Conservation (phyloP, 202 grass and related monocot species). For the Musa balbisiana region DNA sequence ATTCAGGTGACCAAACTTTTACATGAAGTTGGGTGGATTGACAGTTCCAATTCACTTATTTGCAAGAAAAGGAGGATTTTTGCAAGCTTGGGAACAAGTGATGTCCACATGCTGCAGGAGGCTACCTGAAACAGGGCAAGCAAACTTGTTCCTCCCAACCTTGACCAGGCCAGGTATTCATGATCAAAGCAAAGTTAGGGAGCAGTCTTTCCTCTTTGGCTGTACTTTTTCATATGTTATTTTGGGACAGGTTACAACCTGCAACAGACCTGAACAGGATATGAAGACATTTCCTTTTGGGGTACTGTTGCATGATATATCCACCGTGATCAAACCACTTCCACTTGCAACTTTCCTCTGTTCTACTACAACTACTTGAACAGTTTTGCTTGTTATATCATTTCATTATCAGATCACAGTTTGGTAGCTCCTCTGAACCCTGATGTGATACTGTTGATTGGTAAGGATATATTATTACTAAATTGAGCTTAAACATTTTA, state of each 20-base stretch:
- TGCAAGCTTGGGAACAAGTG: neutral
- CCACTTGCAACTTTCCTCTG: neutral
- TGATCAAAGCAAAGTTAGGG: too few relatives aligned
- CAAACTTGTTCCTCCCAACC: neutral
- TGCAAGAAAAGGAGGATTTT: neutral
- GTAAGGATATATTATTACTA: neutral
- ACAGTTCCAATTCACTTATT: neutral
- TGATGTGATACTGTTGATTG: neutral
- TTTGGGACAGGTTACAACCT: neutral
- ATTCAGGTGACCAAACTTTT: too few relatives aligned
- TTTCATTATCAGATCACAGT: neutral
- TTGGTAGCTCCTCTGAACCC: neutral
- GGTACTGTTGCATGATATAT: neutral
- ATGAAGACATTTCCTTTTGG: neutral
- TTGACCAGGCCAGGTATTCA: neutral
- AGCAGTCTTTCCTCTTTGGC: neutral
- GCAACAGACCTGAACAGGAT: neutral
- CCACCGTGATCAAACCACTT: neutral
- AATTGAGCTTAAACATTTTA: too few relatives aligned
- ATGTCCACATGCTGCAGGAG: neutral
- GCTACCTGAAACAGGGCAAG: conserved; percentile 1
- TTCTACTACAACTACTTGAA: neutral
- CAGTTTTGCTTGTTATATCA: neutral
- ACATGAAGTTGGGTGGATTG: too few relatives aligned
- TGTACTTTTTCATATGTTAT: neutral